Base-by-base conservation (phyloP, 2,329 filamentous ascomycete species). In the Dothideomycetes sp. region DNA sequence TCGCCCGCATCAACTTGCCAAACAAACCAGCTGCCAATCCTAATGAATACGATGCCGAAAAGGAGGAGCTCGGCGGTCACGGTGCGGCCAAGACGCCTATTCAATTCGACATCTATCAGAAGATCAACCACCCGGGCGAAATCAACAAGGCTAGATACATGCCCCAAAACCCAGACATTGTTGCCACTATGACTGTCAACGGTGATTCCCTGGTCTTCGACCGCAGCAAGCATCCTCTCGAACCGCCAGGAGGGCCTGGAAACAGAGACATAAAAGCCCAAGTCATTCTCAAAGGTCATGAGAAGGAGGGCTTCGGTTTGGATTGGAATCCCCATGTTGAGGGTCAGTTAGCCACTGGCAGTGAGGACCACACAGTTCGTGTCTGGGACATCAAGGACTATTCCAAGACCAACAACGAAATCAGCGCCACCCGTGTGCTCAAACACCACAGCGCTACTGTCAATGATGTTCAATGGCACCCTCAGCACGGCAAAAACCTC, bases 131-230 rank as follows among this genome's bases (percentile, higher is more conserved):
- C 60, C 87, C 88, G 12, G 84, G 85, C 48, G 91, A 98, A 63
- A 87, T 98, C 59, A 98, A 98, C 73, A 98, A 96, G 69, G 93
- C 91, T 12, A 81, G 91, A 51, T 96, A 96, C 59, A 88, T 95
- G 64, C 91, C 91, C 10, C 89, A 96, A 61, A 98, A 98, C 57
- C 87, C 89, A 4, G 87, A 98, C 55, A 80, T 98, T 44, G 93
- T 98, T 53, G 91, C 91, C 3, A 95, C 91, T 0, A 80, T 95
- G 64, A 87, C 85, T 49, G 78, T 85, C 6, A 84, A 95, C 59
- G 84, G 85, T 47, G 82, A 79, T 50, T 84, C 95, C 29, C 78
- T 96, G 60, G 79, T 98, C 51, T 98, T 93, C 66, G 91, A 98
- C 66, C 81, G 89, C 50, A 94, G 89, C 39, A 96, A 95, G 71